Conservation (phyloP, 345 rosid genomes). For the Eutrema japonicum region DNA sequence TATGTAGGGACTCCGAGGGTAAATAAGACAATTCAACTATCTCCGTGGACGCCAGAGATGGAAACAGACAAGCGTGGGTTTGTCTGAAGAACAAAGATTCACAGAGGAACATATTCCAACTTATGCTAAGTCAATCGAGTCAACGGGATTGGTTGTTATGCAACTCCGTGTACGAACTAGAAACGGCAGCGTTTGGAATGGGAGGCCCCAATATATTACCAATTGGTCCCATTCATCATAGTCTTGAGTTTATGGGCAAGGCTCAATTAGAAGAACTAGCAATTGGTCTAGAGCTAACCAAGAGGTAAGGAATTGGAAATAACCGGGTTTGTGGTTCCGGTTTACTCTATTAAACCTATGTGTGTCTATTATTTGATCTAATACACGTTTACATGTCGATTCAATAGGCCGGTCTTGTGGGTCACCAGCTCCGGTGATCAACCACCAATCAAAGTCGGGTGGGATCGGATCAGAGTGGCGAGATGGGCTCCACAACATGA, state of each 20-base stretch:
- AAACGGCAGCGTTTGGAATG: conserved; percentile 38
- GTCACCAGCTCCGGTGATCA: conserved; percentile 27
- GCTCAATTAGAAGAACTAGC: conserved; percentile 48
- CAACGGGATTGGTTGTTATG: conserved; percentile 52
- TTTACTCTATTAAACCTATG: neutral
- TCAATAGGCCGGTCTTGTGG: conserved; percentile 44
- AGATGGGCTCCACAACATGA: conserved; percentile 55
- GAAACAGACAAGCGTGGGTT: conserved; percentile 48
- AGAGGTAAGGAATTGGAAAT: neutral
- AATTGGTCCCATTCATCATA: conserved; percentile 44
- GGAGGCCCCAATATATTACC: conserved; percentile 29
- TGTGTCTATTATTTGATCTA: neutral
- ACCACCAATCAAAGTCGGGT: conserved; percentile 2
- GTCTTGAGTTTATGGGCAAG: conserved; percentile 19
- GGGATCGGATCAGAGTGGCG: conserved; percentile 33
- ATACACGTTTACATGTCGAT: neutral
- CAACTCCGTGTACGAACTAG: conserved; percentile 47
- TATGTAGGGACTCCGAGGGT: conserved; percentile 25
- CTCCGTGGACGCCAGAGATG: conserved; percentile 39
- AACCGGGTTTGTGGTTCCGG: neutral
- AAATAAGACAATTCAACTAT: conserved; percentile 29
- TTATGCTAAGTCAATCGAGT: conserved; percentile 16
- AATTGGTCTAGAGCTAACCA: conserved; percentile 45
- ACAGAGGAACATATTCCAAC: conserved; percentile 41
- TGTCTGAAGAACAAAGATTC: conserved; percentile 38